Evolutionary conservation across 192 early-diverging fungal species (phyloP), one percentile per base, ranked within the genome.

Genomic region (Dissophora globulifera): DNA sequence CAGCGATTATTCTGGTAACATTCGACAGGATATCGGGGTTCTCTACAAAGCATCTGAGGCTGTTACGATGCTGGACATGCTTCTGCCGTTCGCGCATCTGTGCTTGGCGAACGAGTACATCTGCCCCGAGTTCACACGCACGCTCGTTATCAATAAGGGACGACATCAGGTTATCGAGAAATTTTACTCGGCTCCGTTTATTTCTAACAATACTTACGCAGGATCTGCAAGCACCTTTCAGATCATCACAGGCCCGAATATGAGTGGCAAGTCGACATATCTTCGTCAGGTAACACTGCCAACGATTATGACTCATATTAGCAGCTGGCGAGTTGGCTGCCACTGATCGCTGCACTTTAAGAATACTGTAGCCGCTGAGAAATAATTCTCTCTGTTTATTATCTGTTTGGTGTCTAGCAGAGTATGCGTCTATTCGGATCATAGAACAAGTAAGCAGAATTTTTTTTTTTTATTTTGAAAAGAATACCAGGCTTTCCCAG

Each of bases 291-390:
- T 94, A 29, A 90, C 91, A 1, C 82, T 95, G 6, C 65, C 93
- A 22, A 81, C 62, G 4, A 86, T 96, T 26, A 85, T 98, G 90
- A 92, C 95, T 0, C 95, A 98, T 46, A 91, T 96, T 22, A 94
- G 94, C 17, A 82, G 83, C 27, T 92, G 87, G 87, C 88, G 87
- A 79, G 83, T 63, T 10, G 49, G 1, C 49, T n/a, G 25, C 46
- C 8, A 13, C 12, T 47, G 43, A 17, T n/a, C n/a, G 16, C 43
- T n/a, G 7, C 8, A 13, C 13, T 10, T 40, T n/a, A 9, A 45
- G 9, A 45, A 9, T 45, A 4, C 43, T 38, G 6, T 38, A 13
- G 32, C 11, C 52, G 38, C 23, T 3, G 7, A 30, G 13, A 6
- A 38, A n/a, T n/a, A n/a, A n/a, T 19, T n/a, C 11, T 25, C 30